Base-by-base conservation (phyloP, 371 early-diverging fungal genomes). In the Haplosporangium sp. region DNA sequence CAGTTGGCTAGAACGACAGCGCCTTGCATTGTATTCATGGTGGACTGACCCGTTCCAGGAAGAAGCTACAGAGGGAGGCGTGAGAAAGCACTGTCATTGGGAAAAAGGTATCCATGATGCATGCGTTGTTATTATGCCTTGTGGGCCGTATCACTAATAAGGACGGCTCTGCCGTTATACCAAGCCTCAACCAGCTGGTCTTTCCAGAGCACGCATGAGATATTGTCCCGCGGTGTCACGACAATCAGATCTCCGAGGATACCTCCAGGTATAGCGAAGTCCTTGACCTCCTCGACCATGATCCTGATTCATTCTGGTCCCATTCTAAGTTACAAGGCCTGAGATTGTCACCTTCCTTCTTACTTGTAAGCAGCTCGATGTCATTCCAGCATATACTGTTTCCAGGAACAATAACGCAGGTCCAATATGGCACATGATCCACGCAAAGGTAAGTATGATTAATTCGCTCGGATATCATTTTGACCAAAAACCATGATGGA, bases 111-210 rank as follows among this genome's bases (percentile, higher is more conserved):
- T n/a, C 20, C n/a, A n/a, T n/a, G n/a, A n/a, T n/a, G n/a, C n/a
- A n/a, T n/a, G n/a, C n/a, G n/a, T n/a, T n/a, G n/a, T n/a, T n/a
- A n/a, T n/a, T n/a, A n/a, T n/a, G n/a, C n/a, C n/a, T 57, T 63
- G 40, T 63, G 63, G 46, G 43, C 40, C 16, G 65, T 67, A 62
- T 73, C 73, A 18, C 73, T 67, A 11, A 73, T 61, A 4, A 73
- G 46, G 2, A 73, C 73, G 2, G 57, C 51, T 55, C 72, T 41
- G 1, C 60, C 55, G 42, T 51, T 6, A 18, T 50, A 23, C 72
- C 72, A 71, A 16, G 70, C 64, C 54, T 63, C 52, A 51, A 61
- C 63, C 11, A 62, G 10, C 21, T 63, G 56, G 20, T 70, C 70
- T 47, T 70, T 64, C 38, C 63, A 38, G 13, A 51, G 47, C 21